Evolutionary conservation across 1,284 basidiomycete species (phyloP).

Genomic region (Takashimella tepidaria): DNA sequence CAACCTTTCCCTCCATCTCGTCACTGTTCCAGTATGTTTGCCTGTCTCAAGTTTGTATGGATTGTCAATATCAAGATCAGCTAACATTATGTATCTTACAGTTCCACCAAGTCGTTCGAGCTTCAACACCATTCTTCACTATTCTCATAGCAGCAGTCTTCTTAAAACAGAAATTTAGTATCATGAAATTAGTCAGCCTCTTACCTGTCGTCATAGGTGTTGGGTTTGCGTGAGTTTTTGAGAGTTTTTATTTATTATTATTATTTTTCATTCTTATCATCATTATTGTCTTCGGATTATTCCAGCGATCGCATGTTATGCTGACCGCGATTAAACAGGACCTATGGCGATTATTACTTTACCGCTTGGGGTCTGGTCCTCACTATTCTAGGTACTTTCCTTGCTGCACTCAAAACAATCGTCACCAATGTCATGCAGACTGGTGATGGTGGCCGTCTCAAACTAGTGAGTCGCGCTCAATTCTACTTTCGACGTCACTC

Average conservation of each 20-base stretch:
- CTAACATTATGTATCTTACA: constrained; percentile 36
- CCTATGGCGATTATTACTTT: constrained; percentile 86
- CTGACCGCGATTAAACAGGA: constrained; percentile 52
- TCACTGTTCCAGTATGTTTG: constrained; percentile 84
- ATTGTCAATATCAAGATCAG: neutral
- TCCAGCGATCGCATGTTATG: no score
- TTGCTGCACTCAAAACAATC: constrained; percentile 87
- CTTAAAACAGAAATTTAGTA: constrained; percentile 45
- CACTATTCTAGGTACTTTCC: constrained; percentile 77
- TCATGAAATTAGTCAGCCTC: constrained; percentile 64
- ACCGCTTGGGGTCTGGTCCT: constrained; percentile 74
- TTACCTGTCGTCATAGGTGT: constrained; percentile 86
- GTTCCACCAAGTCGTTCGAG: constrained; percentile 95
- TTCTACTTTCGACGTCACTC: no score
- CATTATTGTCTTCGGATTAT: no score
- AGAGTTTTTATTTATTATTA: no score
- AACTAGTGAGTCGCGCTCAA: constrained; percentile 30
- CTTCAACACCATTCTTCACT: constrained; percentile 83
- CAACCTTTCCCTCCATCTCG: constrained; percentile 78
- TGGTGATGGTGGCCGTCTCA: constrained; percentile 44
- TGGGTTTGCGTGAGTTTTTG: constrained; percentile 78
- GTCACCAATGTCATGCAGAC: constrained; percentile 73
- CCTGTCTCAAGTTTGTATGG: neutral
- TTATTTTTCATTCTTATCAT: no score
- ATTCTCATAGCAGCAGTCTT: constrained; percentile 62